These are phyloP conservation scores for Diplodia seriata DNA, from an alignment of 2,329 filamentous ascomycete species.

Conservation along the genomic window DNA sequence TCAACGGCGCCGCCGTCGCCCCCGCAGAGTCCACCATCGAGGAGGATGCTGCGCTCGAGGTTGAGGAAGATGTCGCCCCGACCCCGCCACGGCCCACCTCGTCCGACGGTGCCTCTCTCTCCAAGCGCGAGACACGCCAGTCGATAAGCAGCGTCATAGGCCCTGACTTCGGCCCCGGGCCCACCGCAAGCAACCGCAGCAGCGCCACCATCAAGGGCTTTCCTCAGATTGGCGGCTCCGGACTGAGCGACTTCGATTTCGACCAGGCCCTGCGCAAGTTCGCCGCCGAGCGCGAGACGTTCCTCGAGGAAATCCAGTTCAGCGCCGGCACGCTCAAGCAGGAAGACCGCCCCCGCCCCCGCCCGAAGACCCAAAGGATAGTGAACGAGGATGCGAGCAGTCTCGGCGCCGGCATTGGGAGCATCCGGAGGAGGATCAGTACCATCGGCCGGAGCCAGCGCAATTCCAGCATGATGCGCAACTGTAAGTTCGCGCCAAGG, in stretches of 20 bases:
- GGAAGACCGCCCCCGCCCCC: constrained; percentile 64
- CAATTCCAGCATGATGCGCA: constrained; percentile 76
- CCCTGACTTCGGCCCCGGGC: constrained; percentile 47
- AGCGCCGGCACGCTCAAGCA: constrained; percentile 75
- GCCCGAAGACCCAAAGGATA: constrained; percentile 82
- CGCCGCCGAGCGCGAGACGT: constrained; percentile 90
- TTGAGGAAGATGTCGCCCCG: constrained; percentile 36
- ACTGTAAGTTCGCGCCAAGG: constrained; percentile 60
- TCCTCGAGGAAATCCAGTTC: constrained; percentile 90
- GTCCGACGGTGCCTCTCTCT: constrained; percentile 51
- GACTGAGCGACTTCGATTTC: constrained; percentile 81
- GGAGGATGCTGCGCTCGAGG: constrained; percentile 65
- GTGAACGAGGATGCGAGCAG: constrained; percentile 65
- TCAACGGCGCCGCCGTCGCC: constrained; percentile 41
- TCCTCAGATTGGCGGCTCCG: constrained; percentile 48
- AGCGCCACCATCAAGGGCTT: constrained; percentile 66
- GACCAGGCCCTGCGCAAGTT: constrained; percentile 94
- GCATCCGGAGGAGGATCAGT: constrained; percentile 89
- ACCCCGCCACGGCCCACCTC: constrained; percentile 50
- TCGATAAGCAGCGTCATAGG: constrained; percentile 60
- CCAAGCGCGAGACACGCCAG: constrained; percentile 53
- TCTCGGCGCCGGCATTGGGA: constrained; percentile 72
- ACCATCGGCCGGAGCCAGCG: constrained; percentile 96
- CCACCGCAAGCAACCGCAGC: constrained; percentile 67
- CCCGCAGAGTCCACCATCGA: constrained; percentile 65